A percentile compares a stretch with the other conserved stretches of the same genome.
Evolutionary conservation across 495 filamentous ascomycete species (phyloP).

Genomic region (Durotheca rogersii): DNA sequence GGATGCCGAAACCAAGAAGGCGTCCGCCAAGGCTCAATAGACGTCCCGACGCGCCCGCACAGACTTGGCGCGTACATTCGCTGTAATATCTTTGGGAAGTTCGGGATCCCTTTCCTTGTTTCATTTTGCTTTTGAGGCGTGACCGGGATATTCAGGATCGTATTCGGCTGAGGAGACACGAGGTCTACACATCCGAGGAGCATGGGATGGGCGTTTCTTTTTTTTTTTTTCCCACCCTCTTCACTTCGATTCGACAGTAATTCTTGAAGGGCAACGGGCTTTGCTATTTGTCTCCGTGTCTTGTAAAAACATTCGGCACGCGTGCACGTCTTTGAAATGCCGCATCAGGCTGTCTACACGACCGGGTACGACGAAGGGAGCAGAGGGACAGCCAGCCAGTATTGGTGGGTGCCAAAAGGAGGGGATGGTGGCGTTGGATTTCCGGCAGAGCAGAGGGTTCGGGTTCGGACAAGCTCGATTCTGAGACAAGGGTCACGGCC

Average conservation of each 20-base stretch:
- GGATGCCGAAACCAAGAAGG: constrained; percentile 40
- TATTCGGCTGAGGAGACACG: constrained; percentile 20
- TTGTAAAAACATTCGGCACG: constrained; percentile 12
- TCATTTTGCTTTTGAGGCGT: constrained; percentile 20
- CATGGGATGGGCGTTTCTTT: constrained; percentile 25
- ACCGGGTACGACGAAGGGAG: constrained; percentile 20
- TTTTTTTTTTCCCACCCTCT: too few species aligned
- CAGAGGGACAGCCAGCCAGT: constrained; percentile 17
- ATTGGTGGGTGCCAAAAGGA: constrained; percentile 11
- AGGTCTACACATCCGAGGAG: constrained; percentile 20
- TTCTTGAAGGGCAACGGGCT: constrained; percentile 4
- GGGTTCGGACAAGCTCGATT: constrained; percentile 7
- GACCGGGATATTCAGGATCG: constrained; percentile 24
- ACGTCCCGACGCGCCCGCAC: constrained; percentile 1
- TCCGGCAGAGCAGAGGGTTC: constrained; percentile 9
- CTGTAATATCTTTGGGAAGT: constrained; percentile 35
- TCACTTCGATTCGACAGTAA: constrained; percentile 7
- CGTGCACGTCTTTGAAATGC: constrained; percentile 13
- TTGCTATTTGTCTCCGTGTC: constrained; percentile 1
- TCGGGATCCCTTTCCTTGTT: constrained; percentile 26
- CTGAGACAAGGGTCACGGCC: constrained; percentile 10
- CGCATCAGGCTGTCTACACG: constrained; percentile 10
- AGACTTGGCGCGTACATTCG: constrained; percentile 30
- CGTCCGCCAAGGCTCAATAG: constrained; percentile 34
- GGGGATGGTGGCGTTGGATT: constrained; percentile 26